Evolutionary conservation across 192 early-diverging fungal genomes (phyloP).

Genomic region (Radiomyces spectabilis): DNA sequence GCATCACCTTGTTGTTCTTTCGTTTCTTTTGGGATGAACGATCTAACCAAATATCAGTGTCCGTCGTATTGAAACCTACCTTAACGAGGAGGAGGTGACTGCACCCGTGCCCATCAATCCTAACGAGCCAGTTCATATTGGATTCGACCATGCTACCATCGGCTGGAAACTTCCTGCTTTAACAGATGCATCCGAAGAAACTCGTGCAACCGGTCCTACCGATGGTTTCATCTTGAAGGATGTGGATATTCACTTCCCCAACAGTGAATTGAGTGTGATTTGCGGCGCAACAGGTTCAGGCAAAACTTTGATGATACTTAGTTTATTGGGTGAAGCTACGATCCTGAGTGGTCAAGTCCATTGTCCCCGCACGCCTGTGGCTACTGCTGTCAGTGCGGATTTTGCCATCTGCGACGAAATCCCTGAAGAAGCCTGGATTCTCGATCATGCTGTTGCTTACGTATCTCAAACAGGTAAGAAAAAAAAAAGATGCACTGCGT

Average conservation of each 20-base stretch:
- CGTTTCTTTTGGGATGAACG: background rate
- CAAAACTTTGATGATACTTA: slow-evolving; percentile 75
- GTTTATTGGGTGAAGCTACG: slow-evolving; percentile 67
- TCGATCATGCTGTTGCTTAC: slow-evolving; percentile 62
- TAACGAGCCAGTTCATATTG: slow-evolving; percentile 17
- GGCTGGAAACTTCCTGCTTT: slow-evolving; percentile 30
- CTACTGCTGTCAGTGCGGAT: slow-evolving; percentile 1
- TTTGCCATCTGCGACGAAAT: background rate
- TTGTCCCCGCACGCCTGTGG: slow-evolving; percentile 19
- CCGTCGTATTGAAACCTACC: slow-evolving; percentile 33
- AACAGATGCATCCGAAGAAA: background rate
- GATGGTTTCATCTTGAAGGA: slow-evolving; percentile 38
- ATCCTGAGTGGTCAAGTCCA: slow-evolving; percentile 23
- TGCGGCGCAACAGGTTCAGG: slow-evolving; percentile 82
- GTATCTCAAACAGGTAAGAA: slow-evolving; percentile 47
- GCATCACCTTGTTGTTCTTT: background rate
- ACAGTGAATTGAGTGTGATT: slow-evolving; percentile 36
- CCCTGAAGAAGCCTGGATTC: slow-evolving; percentile 18
- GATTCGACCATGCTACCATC: slow-evolving; percentile 42
- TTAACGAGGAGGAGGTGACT: slow-evolving; percentile 37
- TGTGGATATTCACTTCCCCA: slow-evolving; percentile 36
- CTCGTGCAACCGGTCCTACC: slow-evolving; percentile 3
- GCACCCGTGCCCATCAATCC: slow-evolving; percentile 9
- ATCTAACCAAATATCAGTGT: too few species aligned
- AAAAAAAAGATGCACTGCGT: too few species aligned